Percentiles rank a stretch among this genome's conserved stretches.
Evolutionary conservation across 768 basidiomycete species (phyloP).

Genomic region (Floccularia luteovirens): DNA sequence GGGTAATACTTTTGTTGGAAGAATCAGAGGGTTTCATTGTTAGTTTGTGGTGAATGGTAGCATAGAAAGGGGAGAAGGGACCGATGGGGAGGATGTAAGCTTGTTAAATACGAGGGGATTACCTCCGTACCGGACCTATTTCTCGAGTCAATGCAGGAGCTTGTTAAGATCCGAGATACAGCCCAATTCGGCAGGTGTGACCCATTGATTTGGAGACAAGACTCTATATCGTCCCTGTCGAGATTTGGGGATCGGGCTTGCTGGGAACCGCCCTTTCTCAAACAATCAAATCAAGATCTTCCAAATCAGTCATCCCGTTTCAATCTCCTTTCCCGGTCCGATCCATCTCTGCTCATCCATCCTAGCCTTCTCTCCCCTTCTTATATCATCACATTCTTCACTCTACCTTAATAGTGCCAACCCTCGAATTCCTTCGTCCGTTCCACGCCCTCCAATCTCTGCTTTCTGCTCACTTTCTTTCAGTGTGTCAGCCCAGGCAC

Average conservation of each 20-base stretch:
- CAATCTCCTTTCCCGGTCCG: too few species aligned
- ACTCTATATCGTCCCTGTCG: slow-evolving; percentile 11
- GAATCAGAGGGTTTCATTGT: slow-evolving; percentile 5
- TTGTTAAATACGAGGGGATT: slow-evolving; percentile 16
- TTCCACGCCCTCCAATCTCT: too few species aligned
- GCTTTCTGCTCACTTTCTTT: too few species aligned
- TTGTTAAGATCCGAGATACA: slow-evolving; percentile 45
- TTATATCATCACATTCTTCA: too few species aligned
- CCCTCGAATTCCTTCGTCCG: too few species aligned
- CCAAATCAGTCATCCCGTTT: too few species aligned
- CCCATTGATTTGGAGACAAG: slow-evolving; percentile 40
- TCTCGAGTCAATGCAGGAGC: slow-evolving; percentile 13
- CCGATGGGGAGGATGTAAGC: neutral
- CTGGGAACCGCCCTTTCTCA: slow-evolving; percentile 1
- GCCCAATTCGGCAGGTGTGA: slow-evolving; percentile 39
- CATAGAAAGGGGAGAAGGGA: slow-evolving; percentile 16
- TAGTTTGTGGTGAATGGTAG: slow-evolving; percentile 12
- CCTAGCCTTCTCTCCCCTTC: too few species aligned
- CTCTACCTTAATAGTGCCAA: too few species aligned
- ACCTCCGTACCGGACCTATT: slow-evolving; percentile 15
- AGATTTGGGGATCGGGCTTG: slow-evolving; percentile 7
- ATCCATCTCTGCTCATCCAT: too few species aligned
- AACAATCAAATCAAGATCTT: too few species aligned
- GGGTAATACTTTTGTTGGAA: slow-evolving; percentile 43
- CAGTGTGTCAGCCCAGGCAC: too few species aligned